A percentile compares a stretch with the other conserved stretches of the same genome.
phyloP scores from a whole-genome alignment of 2,329 filamentous ascomycete genomes.

The Daldinia sp. region DNA sequence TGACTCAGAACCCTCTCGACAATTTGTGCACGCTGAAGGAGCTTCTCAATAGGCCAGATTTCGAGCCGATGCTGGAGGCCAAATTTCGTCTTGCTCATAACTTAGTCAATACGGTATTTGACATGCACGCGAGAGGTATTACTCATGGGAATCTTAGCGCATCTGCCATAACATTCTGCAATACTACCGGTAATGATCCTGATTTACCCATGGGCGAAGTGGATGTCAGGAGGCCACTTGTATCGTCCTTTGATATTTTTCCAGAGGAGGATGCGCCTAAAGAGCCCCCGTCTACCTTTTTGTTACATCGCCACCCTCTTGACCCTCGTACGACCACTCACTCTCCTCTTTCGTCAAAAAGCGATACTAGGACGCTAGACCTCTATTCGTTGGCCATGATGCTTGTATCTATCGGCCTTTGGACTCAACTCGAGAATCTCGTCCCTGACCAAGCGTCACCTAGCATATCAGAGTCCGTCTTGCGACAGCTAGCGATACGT shows the following conservation, averaged over 20 bases:
- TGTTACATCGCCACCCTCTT: slow-evolving; percentile 75
- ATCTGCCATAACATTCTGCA: slow-evolving; percentile 75
- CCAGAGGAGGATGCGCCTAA: slow-evolving; percentile 59
- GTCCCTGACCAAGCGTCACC: slow-evolving; percentile 60
- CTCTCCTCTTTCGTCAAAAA: slow-evolving; percentile 61
- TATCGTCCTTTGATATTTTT: slow-evolving; percentile 82
- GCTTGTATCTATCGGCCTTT: slow-evolving; percentile 80
- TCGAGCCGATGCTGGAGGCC: slow-evolving; percentile 77
- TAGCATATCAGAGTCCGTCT: slow-evolving; percentile 69
- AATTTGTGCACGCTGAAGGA: slow-evolving; percentile 67
- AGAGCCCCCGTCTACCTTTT: slow-evolving; percentile 49
- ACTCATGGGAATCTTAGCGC: slow-evolving; percentile 78
- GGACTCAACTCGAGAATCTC: slow-evolving; percentile 73
- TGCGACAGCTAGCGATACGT: slow-evolving; percentile 73
- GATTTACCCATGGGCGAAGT: slow-evolving; percentile 61
- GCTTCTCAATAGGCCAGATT: slow-evolving; percentile 63
- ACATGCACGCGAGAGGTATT: slow-evolving; percentile 76
- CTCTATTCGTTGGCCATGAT: slow-evolving; percentile 80
- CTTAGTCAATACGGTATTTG: slow-evolving; percentile 77
- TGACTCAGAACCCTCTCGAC: slow-evolving; percentile 63
- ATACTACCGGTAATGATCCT: slow-evolving; percentile 57
- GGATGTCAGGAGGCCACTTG: slow-evolving; percentile 75
- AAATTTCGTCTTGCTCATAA: slow-evolving; percentile 82
- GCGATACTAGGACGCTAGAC: slow-evolving; percentile 72
- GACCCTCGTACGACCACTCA: slow-evolving; percentile 65